Conservation (phyloP, 805 yeast species). For the Candida rishiriensis region DNA sequence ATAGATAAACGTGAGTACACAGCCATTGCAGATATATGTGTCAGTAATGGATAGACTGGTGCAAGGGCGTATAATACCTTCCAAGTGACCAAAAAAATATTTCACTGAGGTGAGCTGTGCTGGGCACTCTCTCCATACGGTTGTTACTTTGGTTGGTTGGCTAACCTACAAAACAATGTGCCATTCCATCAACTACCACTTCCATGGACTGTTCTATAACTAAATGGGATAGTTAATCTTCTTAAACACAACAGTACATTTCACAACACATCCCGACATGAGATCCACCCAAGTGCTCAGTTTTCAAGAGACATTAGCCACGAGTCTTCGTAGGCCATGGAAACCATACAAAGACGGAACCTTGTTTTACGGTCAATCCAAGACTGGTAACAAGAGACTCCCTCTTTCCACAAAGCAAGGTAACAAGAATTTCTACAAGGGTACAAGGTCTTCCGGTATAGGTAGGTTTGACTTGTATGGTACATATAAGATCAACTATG, state of each 20-base stretch:
- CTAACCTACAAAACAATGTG: too few relatives aligned
- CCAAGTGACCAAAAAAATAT: too few relatives aligned
- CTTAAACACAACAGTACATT: too few relatives aligned
- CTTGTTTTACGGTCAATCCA: conserved; percentile 73
- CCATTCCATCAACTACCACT: neutral
- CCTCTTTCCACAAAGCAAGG: conserved; percentile 90
- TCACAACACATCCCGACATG: conserved; percentile 34
- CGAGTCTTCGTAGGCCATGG: conserved; percentile 80
- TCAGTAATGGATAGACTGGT: too few relatives aligned
- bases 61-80: too few relatives aligned
- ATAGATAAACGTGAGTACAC: too few relatives aligned
- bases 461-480: conserved; percentile 78
- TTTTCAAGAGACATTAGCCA: conserved; percentile 41
- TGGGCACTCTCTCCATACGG: too few relatives aligned
- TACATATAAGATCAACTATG: conserved; percentile 73
- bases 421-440: conserved; percentile 90
- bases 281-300: conserved; percentile 41
- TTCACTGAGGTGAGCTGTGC: too few relatives aligned
- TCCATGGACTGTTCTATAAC: neutral
- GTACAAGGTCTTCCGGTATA: conserved; percentile 92
- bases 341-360: conserved; percentile 78
- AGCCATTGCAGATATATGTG: too few relatives aligned
- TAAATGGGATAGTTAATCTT: neutral
- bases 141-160: too few relatives aligned
- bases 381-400: conserved; percentile 77